These are phyloP conservation scores for Cladosporium colombiae DNA, from an alignment of 2,329 filamentous ascomycete genomes.

Conservation along the genomic window DNA sequence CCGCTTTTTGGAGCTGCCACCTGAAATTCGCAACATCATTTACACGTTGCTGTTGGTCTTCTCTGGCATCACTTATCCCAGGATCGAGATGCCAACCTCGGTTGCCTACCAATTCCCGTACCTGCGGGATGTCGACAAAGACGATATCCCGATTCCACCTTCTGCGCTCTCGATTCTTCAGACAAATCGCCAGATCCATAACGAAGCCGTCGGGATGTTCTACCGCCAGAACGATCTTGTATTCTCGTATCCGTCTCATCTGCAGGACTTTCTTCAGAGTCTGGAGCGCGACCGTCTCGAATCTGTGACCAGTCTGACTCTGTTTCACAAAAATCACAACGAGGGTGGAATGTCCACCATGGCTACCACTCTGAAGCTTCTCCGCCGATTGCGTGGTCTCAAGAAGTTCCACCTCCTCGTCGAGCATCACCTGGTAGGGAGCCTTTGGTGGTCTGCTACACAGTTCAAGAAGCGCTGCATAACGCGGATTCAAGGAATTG, in stretches of 20 bases:
- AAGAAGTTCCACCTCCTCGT: conserved; percentile 6
- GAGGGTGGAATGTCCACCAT: conserved; percentile 18
- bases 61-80: background rate
- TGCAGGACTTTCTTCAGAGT: background rate
- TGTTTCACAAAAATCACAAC: conserved; percentile 6
- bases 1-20: conserved; percentile 31
- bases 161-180: conserved; percentile 30
- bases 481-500: background rate
- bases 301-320: background rate
- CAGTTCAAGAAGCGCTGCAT: background rate
- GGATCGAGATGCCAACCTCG: background rate
- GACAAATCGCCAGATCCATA: conserved; percentile 48
- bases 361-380: conserved; percentile 24
- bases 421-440: background rate
- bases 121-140: background rate
- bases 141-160: background rate
- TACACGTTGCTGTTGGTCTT: conserved; percentile 25
- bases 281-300: background rate
- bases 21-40: conserved; percentile 40
- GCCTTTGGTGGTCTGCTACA: background rate
- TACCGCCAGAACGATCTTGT: conserved; percentile 60
- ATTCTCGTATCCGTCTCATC: conserved; percentile 41
- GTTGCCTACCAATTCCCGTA: background rate
- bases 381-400: conserved; percentile 3
- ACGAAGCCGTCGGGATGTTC: conserved; percentile 57